Conservation (phyloP, 164 flowering plant species). For the Macadamia integrifolia region DNA sequence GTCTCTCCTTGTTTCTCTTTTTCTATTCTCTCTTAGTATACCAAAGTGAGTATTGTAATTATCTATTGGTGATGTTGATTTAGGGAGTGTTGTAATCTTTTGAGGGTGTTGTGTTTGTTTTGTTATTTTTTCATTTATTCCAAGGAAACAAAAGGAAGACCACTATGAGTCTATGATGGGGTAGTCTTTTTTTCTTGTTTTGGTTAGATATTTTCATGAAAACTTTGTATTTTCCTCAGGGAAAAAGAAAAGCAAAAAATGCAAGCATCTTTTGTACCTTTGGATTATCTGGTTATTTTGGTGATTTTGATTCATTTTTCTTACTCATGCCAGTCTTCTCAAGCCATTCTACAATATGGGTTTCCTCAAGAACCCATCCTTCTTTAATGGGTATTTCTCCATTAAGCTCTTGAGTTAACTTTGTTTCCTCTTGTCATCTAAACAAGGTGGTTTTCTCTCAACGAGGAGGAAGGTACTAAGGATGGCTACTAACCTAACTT, state of each 20-base stretch:
- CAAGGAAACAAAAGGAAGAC: conserved; percentile 12
- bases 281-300: background rate
- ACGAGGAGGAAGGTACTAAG: too few species aligned
- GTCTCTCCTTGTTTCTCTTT: background rate
- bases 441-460: too few species aligned
- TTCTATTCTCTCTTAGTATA: conserved; percentile 4
- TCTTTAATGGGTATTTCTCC: background rate
- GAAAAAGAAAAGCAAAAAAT: background rate
- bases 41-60: conserved; percentile 19
- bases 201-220: background rate
- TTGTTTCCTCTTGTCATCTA: too few species aligned
- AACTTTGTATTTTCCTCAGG: background rate
- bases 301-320: too few species aligned
- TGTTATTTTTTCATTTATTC: conserved; percentile 26
- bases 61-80: conserved; percentile 9
- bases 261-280: background rate
- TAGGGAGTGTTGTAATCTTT: conserved; percentile 14
- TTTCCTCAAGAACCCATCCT: background rate
- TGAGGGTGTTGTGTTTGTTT: conserved; percentile 10
- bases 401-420: too few species aligned
- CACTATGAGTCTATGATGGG: background rate
- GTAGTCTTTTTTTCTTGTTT: background rate
- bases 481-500: background rate
- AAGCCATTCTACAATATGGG: background rate
- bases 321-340: too few species aligned